These are phyloP conservation scores for Stachybotrys chlorohalonatus DNA, from an alignment of 2,329 filamentous ascomycete species.

Conservation along the genomic window DNA sequence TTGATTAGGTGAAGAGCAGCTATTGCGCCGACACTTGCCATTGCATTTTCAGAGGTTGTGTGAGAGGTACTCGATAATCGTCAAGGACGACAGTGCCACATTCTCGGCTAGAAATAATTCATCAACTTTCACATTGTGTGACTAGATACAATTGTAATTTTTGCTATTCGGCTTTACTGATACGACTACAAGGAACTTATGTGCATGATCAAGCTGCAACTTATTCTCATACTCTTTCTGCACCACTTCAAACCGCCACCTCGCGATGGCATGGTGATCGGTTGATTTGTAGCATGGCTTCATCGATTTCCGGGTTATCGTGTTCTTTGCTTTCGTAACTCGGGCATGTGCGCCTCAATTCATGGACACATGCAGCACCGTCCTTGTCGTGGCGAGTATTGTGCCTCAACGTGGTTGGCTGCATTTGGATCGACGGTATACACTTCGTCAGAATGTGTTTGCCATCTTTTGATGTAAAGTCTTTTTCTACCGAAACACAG, in stretches of 20 bases:
- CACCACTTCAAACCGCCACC: slow-evolving; percentile 3
- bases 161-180: neutral
- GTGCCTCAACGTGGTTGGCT: neutral
- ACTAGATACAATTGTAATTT: neutral
- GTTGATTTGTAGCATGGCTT: slow-evolving; percentile 3
- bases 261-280: slow-evolving; percentile 2
- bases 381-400: neutral
- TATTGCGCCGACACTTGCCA: no score
- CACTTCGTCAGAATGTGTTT: neutral
- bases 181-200: slow-evolving; percentile 1
- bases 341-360: slow-evolving; percentile 2
- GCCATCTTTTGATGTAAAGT: neutral
- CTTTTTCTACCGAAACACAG: neutral
- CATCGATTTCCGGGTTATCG: slow-evolving; percentile 1
- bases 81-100: slow-evolving; percentile 3
- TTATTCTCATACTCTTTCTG: slow-evolving; percentile 2
- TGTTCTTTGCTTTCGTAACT: slow-evolving; percentile 3
- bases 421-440: neutral
- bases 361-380: neutral
- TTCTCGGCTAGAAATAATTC: slow-evolving; percentile 4
- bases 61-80: slow-evolving; percentile 6
- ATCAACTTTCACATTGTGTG: slow-evolving; percentile 4
- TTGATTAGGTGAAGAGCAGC: no score
- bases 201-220: slow-evolving; percentile 2
- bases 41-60: slow-evolving; percentile 1